Base-by-base conservation (phyloP, 805 yeast species). In the Saccharomycopsis synnaedendra region DNA sequence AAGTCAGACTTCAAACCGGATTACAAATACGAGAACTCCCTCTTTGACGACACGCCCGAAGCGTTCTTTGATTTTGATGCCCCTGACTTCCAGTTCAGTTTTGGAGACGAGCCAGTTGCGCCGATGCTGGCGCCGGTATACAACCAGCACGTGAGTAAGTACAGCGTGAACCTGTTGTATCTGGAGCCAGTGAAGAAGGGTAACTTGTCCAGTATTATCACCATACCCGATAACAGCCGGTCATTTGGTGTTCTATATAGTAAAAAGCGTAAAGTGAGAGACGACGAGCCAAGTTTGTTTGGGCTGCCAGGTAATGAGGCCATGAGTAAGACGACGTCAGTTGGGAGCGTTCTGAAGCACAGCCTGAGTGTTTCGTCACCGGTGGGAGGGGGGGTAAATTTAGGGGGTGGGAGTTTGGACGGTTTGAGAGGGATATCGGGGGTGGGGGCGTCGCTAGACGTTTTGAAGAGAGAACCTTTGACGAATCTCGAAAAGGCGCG, bases 131-230 rank as follows among this genome's bases (percentile, higher is more conserved):
- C 27, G 30, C 39, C 28, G 9, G 43, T 42, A 27, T 49, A 49
- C 37, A 49, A 45, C 32, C 49, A 45, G 35, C 48, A 49, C 39
- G 52, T 49, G 5, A 49, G 43, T 31, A 42, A 46, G 40, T 51
- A 51, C 28, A 46, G 52, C 39, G 42, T 50, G 8, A 51, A 51
- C 33, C 43, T 49, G 4, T 39, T 51, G 10, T 51, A 33, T 39
- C 38, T 44, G 37, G 50, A 35, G 10, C 54, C 54, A 3, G 53
- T 49, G 31, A 51, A 51, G 34, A 49, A 51, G 41, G 54, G 52
- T 27, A 47, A 44, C 34, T 30, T 51, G 47, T 49, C 54, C 4
- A 43, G 48, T 38, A 38, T 51, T 35, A 41, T 51, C 11, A 51
- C 54, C 5, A 51, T 51, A 39, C 54, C 54, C 3, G 54, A 51